These are phyloP conservation scores for Porcisia deanei DNA, from an alignment of 208 protist species.

Conservation along the genomic window DNA sequence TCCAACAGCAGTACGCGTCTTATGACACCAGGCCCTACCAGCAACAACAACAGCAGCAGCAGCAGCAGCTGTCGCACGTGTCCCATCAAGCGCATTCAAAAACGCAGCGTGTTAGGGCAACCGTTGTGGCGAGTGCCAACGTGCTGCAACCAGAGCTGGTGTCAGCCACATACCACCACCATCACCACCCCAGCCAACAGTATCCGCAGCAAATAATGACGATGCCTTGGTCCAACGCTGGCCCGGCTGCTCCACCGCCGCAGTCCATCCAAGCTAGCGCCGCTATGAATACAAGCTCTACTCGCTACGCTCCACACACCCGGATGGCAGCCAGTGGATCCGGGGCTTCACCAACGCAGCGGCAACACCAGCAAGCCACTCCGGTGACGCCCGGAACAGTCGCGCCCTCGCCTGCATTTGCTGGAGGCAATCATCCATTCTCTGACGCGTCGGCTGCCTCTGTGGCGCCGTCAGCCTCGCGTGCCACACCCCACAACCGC, in stretches of 20 bases:
- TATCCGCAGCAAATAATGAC: slow-evolving; percentile 1
- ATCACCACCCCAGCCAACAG: slow-evolving; percentile 5
- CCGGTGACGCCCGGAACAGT: not conserved
- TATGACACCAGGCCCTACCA: not conserved
- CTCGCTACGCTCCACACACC: not conserved
- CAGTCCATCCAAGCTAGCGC: not conserved
- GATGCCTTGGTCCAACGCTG: not conserved
- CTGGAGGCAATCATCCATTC: not conserved
- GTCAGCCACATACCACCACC: slow-evolving; percentile 3
- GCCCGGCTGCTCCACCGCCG: slow-evolving; percentile 3
- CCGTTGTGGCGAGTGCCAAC: not conserved
- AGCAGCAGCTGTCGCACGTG: not conserved
- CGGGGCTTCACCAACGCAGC: not conserved
- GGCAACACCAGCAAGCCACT: slow-evolving; percentile 4
- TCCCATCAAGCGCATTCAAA: not conserved
- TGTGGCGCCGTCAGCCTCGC: not conserved
- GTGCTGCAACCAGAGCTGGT: not conserved
- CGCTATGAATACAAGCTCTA: not conserved
- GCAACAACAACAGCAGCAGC: slow-evolving; percentile 7
- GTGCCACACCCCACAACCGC: not conserved
- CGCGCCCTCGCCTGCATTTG: not conserved
- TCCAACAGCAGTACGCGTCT: slow-evolving; percentile 6
- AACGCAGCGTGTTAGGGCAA: not conserved
- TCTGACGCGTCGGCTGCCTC: not conserved
- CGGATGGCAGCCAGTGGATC: not conserved